phyloP scores from a whole-genome alignment of 495 filamentous ascomycete species.

The Aspergillus wentii region DNA sequence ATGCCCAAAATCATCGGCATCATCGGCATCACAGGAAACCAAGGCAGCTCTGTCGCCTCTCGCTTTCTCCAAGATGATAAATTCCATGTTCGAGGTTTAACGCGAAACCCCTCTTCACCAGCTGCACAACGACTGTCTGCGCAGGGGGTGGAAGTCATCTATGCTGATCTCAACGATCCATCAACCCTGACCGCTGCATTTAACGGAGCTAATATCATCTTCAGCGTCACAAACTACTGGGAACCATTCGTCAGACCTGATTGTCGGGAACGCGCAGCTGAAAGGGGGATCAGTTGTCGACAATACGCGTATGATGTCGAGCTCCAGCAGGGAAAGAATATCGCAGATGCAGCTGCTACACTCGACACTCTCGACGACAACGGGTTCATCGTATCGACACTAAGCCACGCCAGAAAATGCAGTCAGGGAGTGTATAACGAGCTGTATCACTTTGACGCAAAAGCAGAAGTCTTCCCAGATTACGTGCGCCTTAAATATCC shows the following conservation, averaged over 20 bases:
- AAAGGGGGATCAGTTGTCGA: slow-evolving; percentile 26
- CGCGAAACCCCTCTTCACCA: slow-evolving; percentile 30
- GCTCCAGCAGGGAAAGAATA: slow-evolving; percentile 41
- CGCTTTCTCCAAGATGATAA: slow-evolving; percentile 26
- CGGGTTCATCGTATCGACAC: slow-evolving; percentile 30
- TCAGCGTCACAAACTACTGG: slow-evolving; percentile 50
- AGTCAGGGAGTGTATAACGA: slow-evolving; percentile 25
- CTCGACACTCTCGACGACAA: slow-evolving; percentile 35
- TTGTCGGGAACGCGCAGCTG: slow-evolving; percentile 9
- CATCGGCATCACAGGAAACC: slow-evolving; percentile 44
- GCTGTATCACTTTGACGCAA: slow-evolving; percentile 39
- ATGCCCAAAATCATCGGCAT: slow-evolving; percentile 25
- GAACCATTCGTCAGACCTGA: slow-evolving; percentile 30
- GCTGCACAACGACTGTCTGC: slow-evolving; percentile 24
- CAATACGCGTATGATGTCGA: slow-evolving; percentile 45
- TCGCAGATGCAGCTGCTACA: slow-evolving; percentile 45
- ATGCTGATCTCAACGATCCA: slow-evolving; percentile 36
- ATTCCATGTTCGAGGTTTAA: slow-evolving; percentile 36
- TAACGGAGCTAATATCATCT: slow-evolving; percentile 40
- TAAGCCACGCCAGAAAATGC: slow-evolving; percentile 26
- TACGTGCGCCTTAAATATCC: too few species aligned
- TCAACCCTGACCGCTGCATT: slow-evolving; percentile 35
- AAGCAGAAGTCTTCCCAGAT: slow-evolving; percentile 25
- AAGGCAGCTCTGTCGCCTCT: slow-evolving; percentile 26
- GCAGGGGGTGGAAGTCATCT: slow-evolving; percentile 38